Evolutionary conservation across 345 rosid genomes (phyloP).

Genomic region (Linum trigynum): DNA sequence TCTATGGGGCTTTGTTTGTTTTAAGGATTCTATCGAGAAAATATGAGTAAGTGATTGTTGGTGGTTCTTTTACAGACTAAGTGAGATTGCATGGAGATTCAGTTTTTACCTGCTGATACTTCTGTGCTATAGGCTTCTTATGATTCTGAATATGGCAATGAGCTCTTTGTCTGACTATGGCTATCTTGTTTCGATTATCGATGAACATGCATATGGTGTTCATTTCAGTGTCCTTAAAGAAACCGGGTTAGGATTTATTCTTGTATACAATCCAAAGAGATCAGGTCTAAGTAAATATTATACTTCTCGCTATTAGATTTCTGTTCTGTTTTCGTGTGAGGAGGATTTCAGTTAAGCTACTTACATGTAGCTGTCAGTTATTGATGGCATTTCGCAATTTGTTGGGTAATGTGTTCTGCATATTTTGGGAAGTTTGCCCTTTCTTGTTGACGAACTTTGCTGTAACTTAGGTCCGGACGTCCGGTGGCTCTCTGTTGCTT

Average conservation of each 20-base stretch:
- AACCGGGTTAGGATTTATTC: too few species aligned
- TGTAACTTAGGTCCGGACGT: too few species aligned
- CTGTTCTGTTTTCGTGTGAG: too few species aligned
- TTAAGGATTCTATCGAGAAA: conserved; percentile 88
- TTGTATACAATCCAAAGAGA: too few species aligned
- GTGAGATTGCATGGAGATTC: neutral
- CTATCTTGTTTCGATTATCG: neutral
- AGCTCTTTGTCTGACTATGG: neutral
- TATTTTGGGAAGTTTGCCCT: too few species aligned
- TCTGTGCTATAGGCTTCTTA: neutral
- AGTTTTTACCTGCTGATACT: neutral
- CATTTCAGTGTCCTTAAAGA: neutral
- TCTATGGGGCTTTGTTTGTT: conserved; percentile 82
- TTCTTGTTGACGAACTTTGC: too few species aligned
- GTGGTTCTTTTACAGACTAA: neutral
- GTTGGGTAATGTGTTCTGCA: too few species aligned
- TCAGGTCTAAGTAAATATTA: too few species aligned
- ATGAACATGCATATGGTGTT: neutral
- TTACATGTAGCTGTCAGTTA: too few species aligned
- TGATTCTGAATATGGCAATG: neutral
- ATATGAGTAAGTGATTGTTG: conserved; percentile 69
- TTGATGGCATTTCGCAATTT: neutral
- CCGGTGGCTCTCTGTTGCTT: too few species aligned
- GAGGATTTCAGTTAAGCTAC: too few species aligned
- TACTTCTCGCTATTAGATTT: too few species aligned